Evolutionary conservation across 1,284 basidiomycete genomes (phyloP), one percentile per base, ranked within the genome.

Genomic region (Naganishia albida): DNA sequence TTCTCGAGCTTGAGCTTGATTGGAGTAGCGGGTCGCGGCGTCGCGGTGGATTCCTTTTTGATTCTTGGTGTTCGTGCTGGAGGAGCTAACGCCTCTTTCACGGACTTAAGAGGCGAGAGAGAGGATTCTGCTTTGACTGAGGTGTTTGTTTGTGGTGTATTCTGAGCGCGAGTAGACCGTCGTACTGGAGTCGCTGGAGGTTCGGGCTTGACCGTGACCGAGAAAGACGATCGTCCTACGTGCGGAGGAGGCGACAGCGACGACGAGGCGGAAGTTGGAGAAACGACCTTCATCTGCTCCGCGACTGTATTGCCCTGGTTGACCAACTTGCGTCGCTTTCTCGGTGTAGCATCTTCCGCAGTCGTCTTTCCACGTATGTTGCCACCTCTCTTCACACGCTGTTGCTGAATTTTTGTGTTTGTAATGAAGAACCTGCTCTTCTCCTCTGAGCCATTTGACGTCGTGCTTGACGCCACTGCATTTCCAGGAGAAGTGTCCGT

Each of bases 1-100:
- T 80, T 83, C 0, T 80, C 84, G 43, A 91, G 77, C 1, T 82
- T 75, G 62, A 85, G 83, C 56, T 72, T 74, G 52, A 69, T 67
- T 12, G 70, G 67, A 56, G 67, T 60, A 49, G 46, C 49, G 3
- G 56, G 56, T 18, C 46, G 56, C 38, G 56, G 46, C 40, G 34
- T 60, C 15, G 46, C 20, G 16, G 7, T 23, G 10, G 53, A 55
- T n/a, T 50, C 56, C n/a, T 49, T 49, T 34, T 60, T 60, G n/a
- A 38, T 38, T 28, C 38, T 50, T 16, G 30, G 46, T 8, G 48
- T 40, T 20, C n/a, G 15, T 12, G 39, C 25, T 26, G 46, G 28
- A 10, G 46, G 49, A 2, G 8, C 43, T 25, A 4, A 3, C 20
- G 49, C 56, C n/a, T 48, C 56, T 30, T 60, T 50, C 16, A 60